These are phyloP conservation scores for Brassica cretica DNA, from an alignment of 345 rosid genomes.

Conservation along the genomic window DNA sequence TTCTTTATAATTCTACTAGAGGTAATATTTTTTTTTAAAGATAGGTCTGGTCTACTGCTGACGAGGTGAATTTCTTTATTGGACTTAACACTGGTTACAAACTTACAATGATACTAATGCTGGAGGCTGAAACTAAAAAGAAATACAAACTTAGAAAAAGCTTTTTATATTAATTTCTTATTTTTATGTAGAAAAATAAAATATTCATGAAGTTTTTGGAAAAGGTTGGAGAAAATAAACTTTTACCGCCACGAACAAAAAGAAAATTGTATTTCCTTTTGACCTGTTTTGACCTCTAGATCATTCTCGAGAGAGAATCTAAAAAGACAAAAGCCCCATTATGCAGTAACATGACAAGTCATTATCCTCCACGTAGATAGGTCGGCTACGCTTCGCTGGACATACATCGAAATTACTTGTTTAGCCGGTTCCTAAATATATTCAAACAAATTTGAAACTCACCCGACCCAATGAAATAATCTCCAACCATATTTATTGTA, in stretches of 20 bases:
- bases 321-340: constrained; percentile 25
- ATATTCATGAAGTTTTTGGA: neutral
- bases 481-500: neutral
- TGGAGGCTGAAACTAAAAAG: neutral
- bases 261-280: constrained; percentile 8
- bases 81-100: too few relatives aligned
- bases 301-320: constrained; percentile 27
- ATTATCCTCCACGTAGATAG: constrained; percentile 37
- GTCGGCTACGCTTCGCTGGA: constrained; percentile 36
- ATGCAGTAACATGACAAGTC: constrained; percentile 36
- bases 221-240: neutral
- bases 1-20: neutral
- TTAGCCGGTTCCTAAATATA: constrained; percentile 17
- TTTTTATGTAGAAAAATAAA: too few relatives aligned
- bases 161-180: neutral
- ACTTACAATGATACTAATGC: neutral
- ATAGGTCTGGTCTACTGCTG: neutral
- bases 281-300: constrained; percentile 4
- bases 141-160: neutral
- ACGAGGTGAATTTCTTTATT: neutral
- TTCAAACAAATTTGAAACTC: constrained; percentile 9
- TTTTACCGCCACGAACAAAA: constrained; percentile 7
- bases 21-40: neutral
- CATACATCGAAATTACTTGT: constrained; percentile 29
- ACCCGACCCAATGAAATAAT: constrained; percentile 21